Percentiles rank a stretch among this genome's conserved stretches.
Conservation (phyloP, 345 rosid genomes). For the Brassica incana region DNA sequence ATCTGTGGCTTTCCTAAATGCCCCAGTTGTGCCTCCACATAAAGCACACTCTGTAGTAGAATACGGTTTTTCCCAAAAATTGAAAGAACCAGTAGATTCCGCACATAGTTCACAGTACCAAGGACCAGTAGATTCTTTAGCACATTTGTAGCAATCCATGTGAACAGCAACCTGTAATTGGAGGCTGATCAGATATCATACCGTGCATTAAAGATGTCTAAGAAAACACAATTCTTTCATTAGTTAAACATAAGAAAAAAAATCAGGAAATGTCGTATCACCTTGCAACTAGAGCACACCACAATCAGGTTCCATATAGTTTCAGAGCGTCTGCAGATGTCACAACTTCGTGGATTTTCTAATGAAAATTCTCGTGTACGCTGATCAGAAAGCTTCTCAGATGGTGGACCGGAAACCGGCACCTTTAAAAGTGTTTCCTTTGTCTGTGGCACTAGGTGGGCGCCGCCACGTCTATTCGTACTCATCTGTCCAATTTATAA, state of each 20-base stretch:
- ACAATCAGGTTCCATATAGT: conserved; percentile 79
- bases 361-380: conserved; percentile 53
- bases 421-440: conserved; percentile 65
- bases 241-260: background rate
- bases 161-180: conserved; percentile 84
- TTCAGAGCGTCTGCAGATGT: conserved; percentile 89
- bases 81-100: conserved; percentile 64
- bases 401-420: conserved; percentile 52
- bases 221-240: conserved; percentile 5
- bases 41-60: conserved; percentile 69
- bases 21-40: conserved; percentile 91
- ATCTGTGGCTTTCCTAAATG: conserved; percentile 78
- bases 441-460: conserved; percentile 56
- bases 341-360: conserved; percentile 77
- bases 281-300: conserved; percentile 98
- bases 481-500: conserved; percentile 51
- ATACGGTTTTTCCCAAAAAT: conserved; percentile 67
- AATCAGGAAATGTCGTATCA: conserved; percentile 30
- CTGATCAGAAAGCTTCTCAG: conserved; percentile 69
- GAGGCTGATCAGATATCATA: conserved; percentile 32
- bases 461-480: conserved; percentile 54
- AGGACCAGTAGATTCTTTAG: conserved; percentile 78
- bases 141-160: conserved; percentile 87
- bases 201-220: background rate
- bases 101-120: conserved; percentile 96